Percentiles rank a stretch among this genome's conserved stretches.
Conservation (phyloP, 345 rosid genomes). For the Gynandropsis gynandra region DNA sequence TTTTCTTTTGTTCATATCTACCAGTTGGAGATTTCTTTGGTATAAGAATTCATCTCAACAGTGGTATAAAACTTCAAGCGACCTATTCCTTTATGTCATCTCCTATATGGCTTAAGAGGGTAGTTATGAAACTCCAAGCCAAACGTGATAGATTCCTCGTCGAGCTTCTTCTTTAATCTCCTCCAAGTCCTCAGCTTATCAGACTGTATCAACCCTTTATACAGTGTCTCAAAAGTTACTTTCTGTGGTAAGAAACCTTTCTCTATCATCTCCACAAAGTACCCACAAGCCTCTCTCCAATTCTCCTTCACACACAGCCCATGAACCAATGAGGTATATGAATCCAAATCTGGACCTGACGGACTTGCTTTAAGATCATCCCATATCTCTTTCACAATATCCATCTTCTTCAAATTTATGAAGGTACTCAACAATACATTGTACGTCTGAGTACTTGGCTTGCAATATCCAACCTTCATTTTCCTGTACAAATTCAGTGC, state of each 20-base stretch:
- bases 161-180: conserved; percentile 80
- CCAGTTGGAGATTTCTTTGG: too few relatives aligned
- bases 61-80: too few relatives aligned
- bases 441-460: conserved; percentile 44
- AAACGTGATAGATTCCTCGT: conserved; percentile 62
- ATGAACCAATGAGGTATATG: conserved; percentile 62
- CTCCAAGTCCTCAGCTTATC: conserved; percentile 88
- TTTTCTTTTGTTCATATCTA: too few relatives aligned
- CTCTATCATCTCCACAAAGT: conserved; percentile 88
- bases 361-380: conserved; percentile 49
- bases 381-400: conserved; percentile 59
- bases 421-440: conserved; percentile 63
- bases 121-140: conserved; percentile 67
- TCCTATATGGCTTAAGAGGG: conserved; percentile 55
- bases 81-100: conserved; percentile 30
- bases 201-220: conserved; percentile 74
- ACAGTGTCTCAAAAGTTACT: conserved; percentile 71
- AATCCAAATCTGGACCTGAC: conserved; percentile 65
- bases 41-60: too few relatives aligned
- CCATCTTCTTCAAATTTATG: conserved; percentile 45
- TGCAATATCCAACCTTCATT: conserved; percentile 45
- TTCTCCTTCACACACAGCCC: conserved; percentile 57
- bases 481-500: conserved; percentile 66
- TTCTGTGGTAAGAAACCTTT: conserved; percentile 84
- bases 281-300: conserved; percentile 71